phyloP scores from a whole-genome alignment of 2,329 filamentous ascomycete genomes.

The Parafenestella ontariensis region DNA sequence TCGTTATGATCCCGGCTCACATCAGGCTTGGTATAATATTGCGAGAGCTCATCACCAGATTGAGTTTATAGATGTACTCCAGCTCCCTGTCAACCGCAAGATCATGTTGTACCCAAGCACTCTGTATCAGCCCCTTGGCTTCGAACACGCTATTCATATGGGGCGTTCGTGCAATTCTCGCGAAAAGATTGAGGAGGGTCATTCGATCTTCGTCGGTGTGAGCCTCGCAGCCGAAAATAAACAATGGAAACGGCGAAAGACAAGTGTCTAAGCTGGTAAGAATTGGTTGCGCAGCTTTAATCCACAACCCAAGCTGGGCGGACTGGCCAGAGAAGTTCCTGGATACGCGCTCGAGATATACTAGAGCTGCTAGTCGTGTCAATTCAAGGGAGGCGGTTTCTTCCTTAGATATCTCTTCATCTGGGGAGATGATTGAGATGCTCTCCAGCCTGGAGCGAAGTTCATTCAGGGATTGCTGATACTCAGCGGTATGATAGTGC shows the following conservation, averaged over 20 bases:
- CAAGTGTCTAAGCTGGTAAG: constrained; percentile 22
- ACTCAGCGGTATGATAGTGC: background rate
- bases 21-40: constrained; percentile 6
- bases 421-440: background rate
- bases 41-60: constrained; percentile 8
- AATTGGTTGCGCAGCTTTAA: constrained; percentile 2
- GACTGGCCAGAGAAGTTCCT: constrained; percentile 8
- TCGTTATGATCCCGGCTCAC: background rate
- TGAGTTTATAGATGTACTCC: constrained; percentile 12
- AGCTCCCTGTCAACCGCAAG: constrained; percentile 5
- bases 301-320: background rate
- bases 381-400: background rate
- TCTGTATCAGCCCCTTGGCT: constrained; percentile 11
- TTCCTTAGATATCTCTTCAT: too few species aligned
- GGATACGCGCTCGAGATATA: constrained; percentile 18
- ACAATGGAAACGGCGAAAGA: constrained; percentile 27
- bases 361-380: constrained; percentile 10
- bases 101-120: constrained; percentile 20
- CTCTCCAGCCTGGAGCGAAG: constrained; percentile 1
- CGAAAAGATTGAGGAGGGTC: constrained; percentile 14
- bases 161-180: constrained; percentile 1
- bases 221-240: constrained; percentile 36
- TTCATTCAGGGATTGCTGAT: constrained; percentile 1
- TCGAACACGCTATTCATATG: constrained; percentile 3
- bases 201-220: constrained; percentile 29